Percentiles rank a stretch among this genome's conserved stretches.
These are phyloP conservation scores for Neofusicoccum umdonicola DNA, from an alignment of 2,329 filamentous ascomycete species.

Conservation along the genomic window DNA sequence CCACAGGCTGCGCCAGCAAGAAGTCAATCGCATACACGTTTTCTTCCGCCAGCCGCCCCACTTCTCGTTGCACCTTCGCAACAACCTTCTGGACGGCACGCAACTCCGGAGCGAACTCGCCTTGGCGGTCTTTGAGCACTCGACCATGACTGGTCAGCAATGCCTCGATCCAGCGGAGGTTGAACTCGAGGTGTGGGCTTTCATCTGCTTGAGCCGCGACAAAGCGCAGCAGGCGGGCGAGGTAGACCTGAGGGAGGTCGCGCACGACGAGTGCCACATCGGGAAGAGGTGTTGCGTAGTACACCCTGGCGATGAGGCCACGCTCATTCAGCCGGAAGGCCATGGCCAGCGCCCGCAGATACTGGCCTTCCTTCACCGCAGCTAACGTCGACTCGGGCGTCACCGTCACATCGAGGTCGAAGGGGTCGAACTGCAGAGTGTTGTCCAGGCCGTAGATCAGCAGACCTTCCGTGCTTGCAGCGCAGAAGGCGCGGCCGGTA, in stretches of 20 bases:
- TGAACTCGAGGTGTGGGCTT: slow-evolving; percentile 92
- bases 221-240: slow-evolving; percentile 79
- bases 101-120: slow-evolving; percentile 78
- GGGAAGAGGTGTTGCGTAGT: slow-evolving; percentile 73
- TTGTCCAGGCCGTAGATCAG: slow-evolving; percentile 90
- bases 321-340: slow-evolving; percentile 91
- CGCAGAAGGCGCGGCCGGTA: slow-evolving; percentile 86
- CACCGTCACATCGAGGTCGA: slow-evolving; percentile 91
- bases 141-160: slow-evolving; percentile 77
- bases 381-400: slow-evolving; percentile 70
- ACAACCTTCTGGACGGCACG: slow-evolving; percentile 79
- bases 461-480: slow-evolving; percentile 89
- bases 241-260: slow-evolving; percentile 79
- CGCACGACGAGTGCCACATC: slow-evolving; percentile 77
- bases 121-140: slow-evolving; percentile 77
- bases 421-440: slow-evolving; percentile 84
- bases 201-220: slow-evolving; percentile 85
- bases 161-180: slow-evolving; percentile 86
- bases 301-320: slow-evolving; percentile 77
- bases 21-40: slow-evolving; percentile 91
- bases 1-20: slow-evolving; percentile 56
- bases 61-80: slow-evolving; percentile 74
- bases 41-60: slow-evolving; percentile 79
- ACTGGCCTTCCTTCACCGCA: slow-evolving; percentile 76
- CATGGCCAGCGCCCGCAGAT: slow-evolving; percentile 92